These are phyloP conservation scores for Scedosporium boydii DNA, from an alignment of 2,329 filamentous ascomycete species.

Conservation along the genomic window DNA sequence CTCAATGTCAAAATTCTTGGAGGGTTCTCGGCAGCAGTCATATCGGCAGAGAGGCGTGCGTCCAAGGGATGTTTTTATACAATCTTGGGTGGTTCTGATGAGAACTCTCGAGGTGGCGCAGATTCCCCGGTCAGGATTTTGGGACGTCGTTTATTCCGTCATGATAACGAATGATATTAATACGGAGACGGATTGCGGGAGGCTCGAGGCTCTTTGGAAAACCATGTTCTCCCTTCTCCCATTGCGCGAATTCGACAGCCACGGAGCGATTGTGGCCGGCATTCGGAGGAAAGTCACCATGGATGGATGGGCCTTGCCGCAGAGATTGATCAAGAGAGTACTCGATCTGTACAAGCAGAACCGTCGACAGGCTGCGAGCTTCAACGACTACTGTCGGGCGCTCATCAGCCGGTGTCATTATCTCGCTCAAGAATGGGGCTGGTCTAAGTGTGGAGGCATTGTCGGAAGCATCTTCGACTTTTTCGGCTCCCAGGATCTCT, in stretches of 20 bases:
- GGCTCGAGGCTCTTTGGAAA: slow-evolving; percentile 49
- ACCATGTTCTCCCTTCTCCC: slow-evolving; percentile 52
- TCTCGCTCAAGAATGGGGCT: slow-evolving; percentile 56
- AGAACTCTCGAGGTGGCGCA: slow-evolving; percentile 38
- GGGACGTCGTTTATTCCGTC: slow-evolving; percentile 43
- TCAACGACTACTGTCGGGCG: slow-evolving; percentile 56
- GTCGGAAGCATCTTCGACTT: slow-evolving; percentile 58
- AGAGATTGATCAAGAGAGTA: slow-evolving; percentile 45
- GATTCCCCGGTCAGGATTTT: slow-evolving; percentile 47
- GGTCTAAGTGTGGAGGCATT: slow-evolving; percentile 47
- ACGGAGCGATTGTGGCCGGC: slow-evolving; percentile 34
- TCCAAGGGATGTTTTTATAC: slow-evolving; percentile 30
- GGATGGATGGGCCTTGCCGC: slow-evolving; percentile 54
- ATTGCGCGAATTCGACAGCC: slow-evolving; percentile 47
- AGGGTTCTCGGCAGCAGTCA: slow-evolving; percentile 32
- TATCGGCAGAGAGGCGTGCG: slow-evolving; percentile 43
- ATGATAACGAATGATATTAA: slow-evolving; percentile 24
- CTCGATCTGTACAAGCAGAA: slow-evolving; percentile 51
- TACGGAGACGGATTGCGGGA: slow-evolving; percentile 13
- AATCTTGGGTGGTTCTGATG: slow-evolving; percentile 52
- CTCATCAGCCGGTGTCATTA: slow-evolving; percentile 52
- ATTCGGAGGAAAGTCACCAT: slow-evolving; percentile 17
- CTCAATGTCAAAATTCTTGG: slow-evolving; percentile 35
- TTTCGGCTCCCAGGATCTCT: slow-evolving; percentile 52
- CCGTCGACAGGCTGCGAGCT: slow-evolving; percentile 44